Evolutionary conservation across 2,329 filamentous ascomycete species (phyloP), one percentile per base, ranked within the genome.

Genomic region (Penicillium sp.): DNA sequence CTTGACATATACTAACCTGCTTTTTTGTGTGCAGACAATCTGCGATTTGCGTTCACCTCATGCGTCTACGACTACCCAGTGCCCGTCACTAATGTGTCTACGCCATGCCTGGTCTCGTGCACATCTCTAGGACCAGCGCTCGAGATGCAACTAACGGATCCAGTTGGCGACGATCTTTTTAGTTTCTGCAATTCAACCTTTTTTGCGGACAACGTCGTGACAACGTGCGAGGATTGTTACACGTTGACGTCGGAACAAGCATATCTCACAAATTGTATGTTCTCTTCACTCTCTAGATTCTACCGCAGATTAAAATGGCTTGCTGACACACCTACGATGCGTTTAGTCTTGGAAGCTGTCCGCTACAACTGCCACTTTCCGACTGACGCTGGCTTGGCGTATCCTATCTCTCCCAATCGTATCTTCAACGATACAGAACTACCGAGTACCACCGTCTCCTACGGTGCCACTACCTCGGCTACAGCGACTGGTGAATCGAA

Each of bases 201-300:
- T 1, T 77, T 78, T 53, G 70, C 72, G 43, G 74, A 77, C 58
- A 71, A 71, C 42, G 62, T 70, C 4, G 70, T 78, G 55, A 72
- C 71, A 48, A 64, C 65, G 42, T 79, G 76, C 65, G 70, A 73
- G 8, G 63, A 65, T 18, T 79, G 76, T 62, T 79, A 77, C 56
- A 74, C 75, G 35, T 60, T 72, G 58, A 77, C 74, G 21, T 65
- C 62, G 3, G 69, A 66, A 49, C 73, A 76, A 56, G 64, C 72
- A 18, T 75, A 71, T 47, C 60, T 78, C 48, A 71, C 70, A 18
- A 79, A 79, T 59, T 78, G 76, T 78, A 64, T 11, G 74, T 68
- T 54, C 18, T 23, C 20, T 21, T 43, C 2, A 18, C 38, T 3
- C 2, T 23, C 14, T 40, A 6, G 21, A 23, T 3, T 14, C 12